Evolutionary conservation across 768 basidiomycete genomes (phyloP).

Genomic region (Naganishia vaughanmartiniae): DNA sequence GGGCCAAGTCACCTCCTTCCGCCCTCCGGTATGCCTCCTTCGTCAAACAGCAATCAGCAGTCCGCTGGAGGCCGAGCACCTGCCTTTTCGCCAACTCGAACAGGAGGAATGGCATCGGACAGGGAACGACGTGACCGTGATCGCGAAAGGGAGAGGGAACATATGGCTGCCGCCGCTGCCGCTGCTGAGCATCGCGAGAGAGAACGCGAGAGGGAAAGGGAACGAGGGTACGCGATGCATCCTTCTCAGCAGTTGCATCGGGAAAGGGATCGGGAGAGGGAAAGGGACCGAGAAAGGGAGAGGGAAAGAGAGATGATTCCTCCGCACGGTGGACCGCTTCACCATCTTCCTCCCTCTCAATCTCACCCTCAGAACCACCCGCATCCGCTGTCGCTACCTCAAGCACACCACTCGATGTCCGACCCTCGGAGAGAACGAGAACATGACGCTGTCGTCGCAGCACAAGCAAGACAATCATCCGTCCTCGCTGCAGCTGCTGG

Average conservation of each 20-base stretch:
- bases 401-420: conserved; percentile 9
- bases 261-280: conserved; percentile 42
- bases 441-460: not conserved
- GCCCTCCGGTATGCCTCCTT: not conserved
- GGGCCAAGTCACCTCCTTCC: conserved; percentile 1
- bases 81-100: not conserved
- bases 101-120: not conserved
- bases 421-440: not conserved
- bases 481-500: conserved; percentile 3
- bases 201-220: conserved; percentile 35
- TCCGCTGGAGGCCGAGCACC: not conserved
- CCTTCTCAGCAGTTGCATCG: conserved; percentile 30
- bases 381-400: conserved; percentile 1
- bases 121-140: not conserved
- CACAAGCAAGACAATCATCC: conserved; percentile 13
- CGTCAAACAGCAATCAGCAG: not conserved
- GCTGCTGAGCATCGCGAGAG: not conserved
- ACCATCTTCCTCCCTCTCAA: conserved; percentile 13
- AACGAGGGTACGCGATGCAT: conserved; percentile 22
- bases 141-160: not conserved
- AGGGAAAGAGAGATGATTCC: conserved; percentile 20
- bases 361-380: not conserved
- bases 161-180: not conserved
- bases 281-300: conserved; percentile 29
- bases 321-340: not conserved